Percentiles rank a stretch among this genome's conserved stretches.
These are phyloP conservation scores for Penicillium taxi DNA, from an alignment of 495 filamentous ascomycete genomes.

Conservation along the genomic window DNA sequence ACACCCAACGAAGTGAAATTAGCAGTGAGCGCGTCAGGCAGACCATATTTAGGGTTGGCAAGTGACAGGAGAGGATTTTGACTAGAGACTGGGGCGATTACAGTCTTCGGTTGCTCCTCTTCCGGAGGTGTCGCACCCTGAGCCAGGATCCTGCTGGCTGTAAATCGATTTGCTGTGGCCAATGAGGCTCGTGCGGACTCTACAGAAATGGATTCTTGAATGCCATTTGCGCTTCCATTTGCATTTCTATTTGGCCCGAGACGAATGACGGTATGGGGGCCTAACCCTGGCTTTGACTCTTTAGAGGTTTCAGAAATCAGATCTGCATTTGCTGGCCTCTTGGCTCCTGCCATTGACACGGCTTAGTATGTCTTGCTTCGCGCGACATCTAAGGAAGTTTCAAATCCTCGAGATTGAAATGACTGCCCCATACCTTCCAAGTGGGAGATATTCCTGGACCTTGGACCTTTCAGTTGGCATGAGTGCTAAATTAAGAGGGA, in stretches of 20 bases:
- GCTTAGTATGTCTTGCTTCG: slow-evolving; percentile 32
- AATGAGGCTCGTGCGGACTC: slow-evolving; percentile 21
- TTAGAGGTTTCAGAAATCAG: not conserved
- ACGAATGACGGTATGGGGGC: slow-evolving; percentile 1
- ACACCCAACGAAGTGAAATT: slow-evolving; percentile 63
- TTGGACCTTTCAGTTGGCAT: no score
- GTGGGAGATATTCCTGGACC: no score
- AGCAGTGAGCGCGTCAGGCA: slow-evolving; percentile 50
- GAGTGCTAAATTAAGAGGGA: no score
- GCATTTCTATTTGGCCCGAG: slow-evolving; percentile 7
- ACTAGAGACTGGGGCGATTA: slow-evolving; percentile 39
- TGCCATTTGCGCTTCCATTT: no score
- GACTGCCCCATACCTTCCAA: no score
- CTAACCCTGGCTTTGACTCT: not conserved
- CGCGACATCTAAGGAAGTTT: slow-evolving; percentile 41
- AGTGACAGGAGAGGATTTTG: slow-evolving; percentile 55
- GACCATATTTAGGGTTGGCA: slow-evolving; percentile 55
- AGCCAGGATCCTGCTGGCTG: slow-evolving; percentile 35
- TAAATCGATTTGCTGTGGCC: slow-evolving; percentile 24
- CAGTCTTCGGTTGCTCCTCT: slow-evolving; percentile 37
- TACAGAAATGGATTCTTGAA: slow-evolving; percentile 17
- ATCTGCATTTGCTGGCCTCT: slow-evolving; percentile 23
- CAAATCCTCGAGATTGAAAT: slow-evolving; percentile 34
- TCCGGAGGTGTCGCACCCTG: slow-evolving; percentile 23
- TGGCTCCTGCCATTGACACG: slow-evolving; percentile 34